Evolutionary conservation across 306 rosid species (phyloP).

Genomic region (Cicer chorassanicum): DNA sequence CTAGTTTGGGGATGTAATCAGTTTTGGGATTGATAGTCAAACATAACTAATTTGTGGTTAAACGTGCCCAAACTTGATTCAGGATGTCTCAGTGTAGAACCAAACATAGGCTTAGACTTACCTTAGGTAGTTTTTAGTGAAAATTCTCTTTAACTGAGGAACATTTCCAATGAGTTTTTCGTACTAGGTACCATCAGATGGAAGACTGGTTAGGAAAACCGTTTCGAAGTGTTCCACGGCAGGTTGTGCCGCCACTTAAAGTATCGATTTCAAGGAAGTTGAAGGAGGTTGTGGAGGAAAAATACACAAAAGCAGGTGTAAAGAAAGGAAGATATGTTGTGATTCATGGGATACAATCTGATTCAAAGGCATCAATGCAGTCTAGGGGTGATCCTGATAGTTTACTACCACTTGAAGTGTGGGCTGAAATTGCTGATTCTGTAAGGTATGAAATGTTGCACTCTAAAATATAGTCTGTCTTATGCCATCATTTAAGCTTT

Average conservation of each 20-base stretch:
- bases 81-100: no score
- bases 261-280: conserved; percentile 79
- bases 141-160: conserved; percentile 4
- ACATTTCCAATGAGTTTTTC: conserved; percentile 43
- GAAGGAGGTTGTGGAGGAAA: conserved; percentile 74
- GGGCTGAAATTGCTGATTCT: conserved; percentile 68
- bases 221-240: conserved; percentile 65
- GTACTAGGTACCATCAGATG: conserved; percentile 86
- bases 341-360: conserved; percentile 83
- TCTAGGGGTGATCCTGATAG: conserved; percentile 86
- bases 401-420: conserved; percentile 77
- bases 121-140: conserved; percentile 16
- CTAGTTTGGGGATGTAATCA: no score
- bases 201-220: conserved; percentile 89
- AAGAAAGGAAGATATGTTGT: conserved; percentile 76
- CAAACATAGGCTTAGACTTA: background rate
- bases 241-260: conserved; percentile 62
- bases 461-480: background rate
- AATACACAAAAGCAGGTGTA: conserved; percentile 67
- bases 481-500: conserved; percentile 27
- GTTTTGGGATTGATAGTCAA: no score
- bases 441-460: conserved; percentile 47
- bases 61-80: no score
- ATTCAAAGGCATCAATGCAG: conserved; percentile 95
- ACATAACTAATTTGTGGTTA: no score